A percentile compares a stretch with the other conserved stretches of the same genome.
phyloP scores from a whole-genome alignment of 1,284 basidiomycete genomes.

The Fomitopsis schrenkii region DNA sequence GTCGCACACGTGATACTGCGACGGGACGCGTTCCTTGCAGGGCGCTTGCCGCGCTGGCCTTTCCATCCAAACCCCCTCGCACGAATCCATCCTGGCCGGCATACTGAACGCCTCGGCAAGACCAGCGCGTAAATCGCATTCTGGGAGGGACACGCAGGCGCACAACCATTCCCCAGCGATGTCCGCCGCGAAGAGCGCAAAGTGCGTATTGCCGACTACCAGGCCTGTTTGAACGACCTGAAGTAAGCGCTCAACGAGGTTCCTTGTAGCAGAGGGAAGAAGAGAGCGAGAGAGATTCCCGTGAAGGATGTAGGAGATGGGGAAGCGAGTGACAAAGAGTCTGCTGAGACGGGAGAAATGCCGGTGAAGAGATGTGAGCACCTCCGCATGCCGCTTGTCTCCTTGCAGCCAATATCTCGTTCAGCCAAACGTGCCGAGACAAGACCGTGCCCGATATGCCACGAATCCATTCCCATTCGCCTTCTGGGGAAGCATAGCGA shows the following conservation, averaged over 20 bases:
- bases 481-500: conserved; percentile 57
- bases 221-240: not conserved
- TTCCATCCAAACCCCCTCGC: conserved; percentile 18
- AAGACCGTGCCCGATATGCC: conserved; percentile 66
- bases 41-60: conserved; percentile 1
- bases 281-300: conserved; percentile 13
- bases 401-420: not conserved
- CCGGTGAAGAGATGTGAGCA: conserved; percentile 25
- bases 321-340: conserved; percentile 8
- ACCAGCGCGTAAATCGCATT: not conserved
- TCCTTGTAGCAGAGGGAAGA: conserved; percentile 18
- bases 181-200: conserved; percentile 18
- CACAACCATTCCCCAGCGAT: conserved; percentile 8
- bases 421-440: conserved; percentile 70
- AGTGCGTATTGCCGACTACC: conserved; percentile 18
- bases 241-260: not conserved
- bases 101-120: not conserved
- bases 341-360: conserved; percentile 7
- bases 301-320: conserved; percentile 5
- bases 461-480: conserved; percentile 65
- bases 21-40: conserved; percentile 7
- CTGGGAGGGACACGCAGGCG: not conserved
- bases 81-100: conserved; percentile 6
- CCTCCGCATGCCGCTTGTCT: not conserved
- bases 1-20: conserved; percentile 1